Evolutionary conservation across 1,139 yeast species (phyloP), one percentile per base, ranked within the genome.

Genomic region (Taiozyma sp.): DNA sequence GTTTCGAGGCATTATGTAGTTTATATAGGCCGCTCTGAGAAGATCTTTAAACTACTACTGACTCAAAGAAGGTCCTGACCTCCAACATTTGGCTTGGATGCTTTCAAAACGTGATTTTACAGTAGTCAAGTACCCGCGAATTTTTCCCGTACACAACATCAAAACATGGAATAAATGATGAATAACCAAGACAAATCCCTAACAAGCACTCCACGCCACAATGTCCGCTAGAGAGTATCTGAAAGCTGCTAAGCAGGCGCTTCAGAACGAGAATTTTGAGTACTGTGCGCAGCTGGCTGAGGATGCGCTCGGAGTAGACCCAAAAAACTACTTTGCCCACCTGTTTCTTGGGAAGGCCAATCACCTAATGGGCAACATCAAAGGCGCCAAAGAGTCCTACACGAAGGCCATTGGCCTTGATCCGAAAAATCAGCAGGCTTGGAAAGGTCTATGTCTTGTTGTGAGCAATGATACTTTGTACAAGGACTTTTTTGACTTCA

Each of bases 401-500:
- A 59, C 65, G 30, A 67, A 65, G 43, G 97, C 97, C 0, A 76
- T 80, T 2, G 62, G 67, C 4, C 48, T 84, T 2, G 80, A 85
- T 37, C 80, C 83, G 0, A 70, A 71, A 1, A 80, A 83, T 50
- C 55, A 81, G 1, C 65, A 79, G 29, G 95, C 93, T 0, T 90
- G 95, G 96, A 89, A 88, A 63, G 98, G 97, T 0, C 74, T 84
- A 54, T 68, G 81, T 54, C 61, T 70, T 14, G 61, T 79, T 1
- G 71, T 71, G 3, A 71, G 69, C 50, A 61, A 64, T 6, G 62
- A 62, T n/a, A 59, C 68, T 14, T 74, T 81, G 50, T 75, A 69
- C 59, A 62, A 64, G 11, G 62, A 69, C 14, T 78, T 84, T 57
- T 83, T 86, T 61, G 67, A 68, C 1, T 71, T 77, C 7, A 65